These are phyloP conservation scores for Myxozyma monticola DNA, from an alignment of 805 yeast genomes.

Conservation along the genomic window DNA sequence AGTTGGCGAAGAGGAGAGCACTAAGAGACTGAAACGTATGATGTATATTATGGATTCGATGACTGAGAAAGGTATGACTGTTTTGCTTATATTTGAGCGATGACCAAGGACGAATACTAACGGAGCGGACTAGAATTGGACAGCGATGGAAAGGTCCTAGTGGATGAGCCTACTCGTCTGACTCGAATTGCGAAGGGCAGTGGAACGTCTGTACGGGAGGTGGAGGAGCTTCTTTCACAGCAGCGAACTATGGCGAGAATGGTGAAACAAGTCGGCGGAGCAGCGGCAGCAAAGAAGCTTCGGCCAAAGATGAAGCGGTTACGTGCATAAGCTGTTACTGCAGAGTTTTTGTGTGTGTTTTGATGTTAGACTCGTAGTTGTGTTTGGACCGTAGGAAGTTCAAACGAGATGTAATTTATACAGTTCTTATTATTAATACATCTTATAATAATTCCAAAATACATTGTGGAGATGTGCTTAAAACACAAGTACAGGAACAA, in stretches of 20 bases:
- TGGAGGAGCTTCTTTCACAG: conserved; percentile 87
- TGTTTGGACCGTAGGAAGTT: too few species aligned
- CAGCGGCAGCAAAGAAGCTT: conserved; percentile 35
- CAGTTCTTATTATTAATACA: too few species aligned
- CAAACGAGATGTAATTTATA: too few species aligned
- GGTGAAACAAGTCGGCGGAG: conserved; percentile 69
- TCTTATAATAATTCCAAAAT: too few species aligned
- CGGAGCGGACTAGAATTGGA: conserved; percentile 63
- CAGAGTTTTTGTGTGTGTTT: not conserved
- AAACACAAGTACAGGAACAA: too few species aligned
- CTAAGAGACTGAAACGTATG: conserved; percentile 81
- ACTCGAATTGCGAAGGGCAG: conserved; percentile 92
- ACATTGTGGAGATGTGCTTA: too few species aligned
- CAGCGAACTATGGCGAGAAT: conserved; percentile 91
- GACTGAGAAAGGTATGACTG: conserved; percentile 58
- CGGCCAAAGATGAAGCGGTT: conserved; percentile 25
- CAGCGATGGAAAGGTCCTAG: conserved; percentile 80
- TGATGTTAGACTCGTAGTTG: not conserved
- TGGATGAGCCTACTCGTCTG: conserved; percentile 78
- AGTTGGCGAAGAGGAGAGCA: conserved; percentile 74
- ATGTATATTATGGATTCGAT: conserved; percentile 91
- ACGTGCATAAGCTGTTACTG: conserved; percentile 9
- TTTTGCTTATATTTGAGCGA: too few species aligned
- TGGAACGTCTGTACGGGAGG: conserved; percentile 89
- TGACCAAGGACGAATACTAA: too few species aligned